These are phyloP conservation scores for Phaseolus lunatus DNA, from an alignment of 306 rosid species.

Conservation along the genomic window DNA sequence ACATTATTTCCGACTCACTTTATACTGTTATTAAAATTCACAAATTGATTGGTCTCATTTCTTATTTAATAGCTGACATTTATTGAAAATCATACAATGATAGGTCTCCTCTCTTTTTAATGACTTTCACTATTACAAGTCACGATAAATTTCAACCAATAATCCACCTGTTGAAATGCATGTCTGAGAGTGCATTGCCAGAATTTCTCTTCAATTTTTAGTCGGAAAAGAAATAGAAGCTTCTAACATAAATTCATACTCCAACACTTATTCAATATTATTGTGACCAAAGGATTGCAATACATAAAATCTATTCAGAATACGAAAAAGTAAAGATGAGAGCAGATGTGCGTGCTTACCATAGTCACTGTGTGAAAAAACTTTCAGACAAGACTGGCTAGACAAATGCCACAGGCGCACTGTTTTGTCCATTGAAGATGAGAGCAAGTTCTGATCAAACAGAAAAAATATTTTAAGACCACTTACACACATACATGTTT, in stretches of 20 bases:
- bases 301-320: constrained; percentile 21
- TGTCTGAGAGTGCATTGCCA: not conserved
- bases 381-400: constrained; percentile 75
- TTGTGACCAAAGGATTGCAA: not conserved
- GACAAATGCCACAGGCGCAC: constrained; percentile 91
- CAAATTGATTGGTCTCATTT: too few relatives aligned
- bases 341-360: constrained; percentile 57
- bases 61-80: not conserved
- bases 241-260: not conserved
- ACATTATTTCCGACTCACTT: not conserved
- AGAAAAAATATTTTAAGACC: not conserved
- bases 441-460: constrained; percentile 74
- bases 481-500: not conserved
- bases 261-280: not conserved
- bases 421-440: constrained; percentile 97
- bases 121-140: not conserved
- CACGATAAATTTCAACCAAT: not conserved
- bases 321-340: constrained; percentile 28
- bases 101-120: not conserved
- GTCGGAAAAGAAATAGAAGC: not conserved
- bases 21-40: not conserved
- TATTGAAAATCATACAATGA: not conserved
- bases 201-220: not conserved
- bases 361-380: constrained; percentile 87
- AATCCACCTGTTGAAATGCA: not conserved